These are phyloP conservation scores for Boletus mariae DNA, from an alignment of 1,284 basidiomycete genomes.

Conservation along the genomic window DNA sequence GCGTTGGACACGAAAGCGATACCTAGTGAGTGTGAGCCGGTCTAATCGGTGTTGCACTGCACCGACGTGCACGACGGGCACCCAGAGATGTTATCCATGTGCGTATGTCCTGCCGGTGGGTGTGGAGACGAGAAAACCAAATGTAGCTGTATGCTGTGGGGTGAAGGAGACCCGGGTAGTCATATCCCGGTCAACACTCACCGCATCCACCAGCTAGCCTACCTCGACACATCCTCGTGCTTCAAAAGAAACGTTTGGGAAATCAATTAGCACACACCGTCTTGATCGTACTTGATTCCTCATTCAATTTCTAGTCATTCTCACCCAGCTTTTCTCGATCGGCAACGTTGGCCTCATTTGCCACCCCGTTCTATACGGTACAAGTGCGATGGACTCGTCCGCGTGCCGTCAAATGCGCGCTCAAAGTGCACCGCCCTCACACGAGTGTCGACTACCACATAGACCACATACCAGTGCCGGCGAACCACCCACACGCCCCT, in stretches of 20 bases:
- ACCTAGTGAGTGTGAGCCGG: too few species aligned
- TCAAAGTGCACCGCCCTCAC: neutral
- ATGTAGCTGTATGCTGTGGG: too few species aligned
- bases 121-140: too few species aligned
- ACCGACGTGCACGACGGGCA: neutral
- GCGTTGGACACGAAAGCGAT: too few species aligned
- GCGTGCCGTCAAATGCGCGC: too few species aligned
- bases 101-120: too few species aligned
- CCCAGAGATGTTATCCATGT: neutral
- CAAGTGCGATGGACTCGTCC: too few species aligned
- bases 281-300: neutral
- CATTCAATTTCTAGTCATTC: neutral
- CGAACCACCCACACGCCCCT: neutral
- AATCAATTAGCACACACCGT: neutral
- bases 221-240: neutral
- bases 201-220: neutral
- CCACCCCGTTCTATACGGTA: too few species aligned
- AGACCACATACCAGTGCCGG: too few species aligned
- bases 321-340: neutral
- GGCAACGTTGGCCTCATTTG: neutral
- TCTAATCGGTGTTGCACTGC: neutral
- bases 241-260: too few species aligned
- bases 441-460: neutral
- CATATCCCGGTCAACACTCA: neutral
- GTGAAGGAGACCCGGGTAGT: too few species aligned